Evolutionary conservation across 2,329 filamentous ascomycete species (phyloP).

Genomic region (Podosphaera fusca): DNA sequence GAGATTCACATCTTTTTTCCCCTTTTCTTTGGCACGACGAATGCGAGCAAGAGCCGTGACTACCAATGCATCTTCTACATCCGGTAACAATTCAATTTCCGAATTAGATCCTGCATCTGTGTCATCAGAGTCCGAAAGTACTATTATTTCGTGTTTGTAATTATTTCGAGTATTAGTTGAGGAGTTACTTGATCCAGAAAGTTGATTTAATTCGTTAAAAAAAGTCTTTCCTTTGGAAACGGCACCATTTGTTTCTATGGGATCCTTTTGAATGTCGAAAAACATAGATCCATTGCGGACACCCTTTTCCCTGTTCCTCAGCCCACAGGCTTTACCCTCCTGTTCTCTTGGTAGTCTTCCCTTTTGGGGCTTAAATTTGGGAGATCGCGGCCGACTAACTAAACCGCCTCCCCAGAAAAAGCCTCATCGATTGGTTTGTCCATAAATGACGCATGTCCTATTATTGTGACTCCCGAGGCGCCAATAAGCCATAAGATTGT

Average conservation of each 20-base stretch:
- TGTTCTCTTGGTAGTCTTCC: constrained; percentile 97
- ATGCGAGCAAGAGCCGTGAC: constrained; percentile 64
- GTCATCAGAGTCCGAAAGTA: constrained; percentile 21
- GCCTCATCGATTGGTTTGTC: constrained; percentile 99
- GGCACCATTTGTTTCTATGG: constrained; percentile 31
- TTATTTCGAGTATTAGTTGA: constrained; percentile 11
- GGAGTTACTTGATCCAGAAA: constrained; percentile 35
- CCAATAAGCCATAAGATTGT: constrained; percentile 91
- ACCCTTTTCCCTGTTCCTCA: constrained; percentile 24
- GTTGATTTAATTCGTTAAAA: constrained; percentile 34
- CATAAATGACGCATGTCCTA: constrained; percentile 87
- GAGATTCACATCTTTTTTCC: constrained; percentile 58
- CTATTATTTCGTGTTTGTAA: constrained; percentile 6
- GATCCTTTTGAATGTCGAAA: constrained; percentile 36
- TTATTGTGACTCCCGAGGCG: constrained; percentile 75
- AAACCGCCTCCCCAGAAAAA: constrained; percentile 99
- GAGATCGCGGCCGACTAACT: constrained; percentile 99
- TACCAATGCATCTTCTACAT: constrained; percentile 53
- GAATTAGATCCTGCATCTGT: constrained; percentile 28
- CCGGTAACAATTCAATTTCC: constrained; percentile 25
- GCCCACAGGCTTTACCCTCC: constrained; percentile 36
- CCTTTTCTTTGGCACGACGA: constrained; percentile 49
- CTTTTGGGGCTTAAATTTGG: constrained; percentile 78
- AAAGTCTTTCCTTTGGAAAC: constrained; percentile 27
- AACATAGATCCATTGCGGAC: no score